Evolutionary conservation across 768 basidiomycete genomes (phyloP), one percentile per base, ranked within the genome.

Genomic region (Lenzites betulinus): DNA sequence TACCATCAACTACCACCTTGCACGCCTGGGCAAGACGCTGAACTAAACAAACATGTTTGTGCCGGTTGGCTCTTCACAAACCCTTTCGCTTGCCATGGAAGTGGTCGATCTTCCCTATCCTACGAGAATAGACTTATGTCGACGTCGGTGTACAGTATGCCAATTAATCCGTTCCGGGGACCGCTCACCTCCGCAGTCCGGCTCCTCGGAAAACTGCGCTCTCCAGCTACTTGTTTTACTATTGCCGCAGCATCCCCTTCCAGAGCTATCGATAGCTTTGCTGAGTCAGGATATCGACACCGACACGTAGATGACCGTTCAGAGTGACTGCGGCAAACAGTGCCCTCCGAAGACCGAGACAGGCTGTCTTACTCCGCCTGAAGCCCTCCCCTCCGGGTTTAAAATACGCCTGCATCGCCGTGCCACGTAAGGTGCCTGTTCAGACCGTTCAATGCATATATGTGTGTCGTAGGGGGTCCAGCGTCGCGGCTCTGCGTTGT

Each of bases 1-100:
- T 35, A 86, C 89, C 35, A 93, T 95, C 78, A 95, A 95, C 74
- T 95, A 92, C 72, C 92, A 94, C 73, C 84, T 95, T 65, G 87
- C 90, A 67, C 84, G 92, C 72, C 79, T 93, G 63, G 81, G 84
- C 62, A 91, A 90, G 71, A 83, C 80, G 62, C 81, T 86, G 66
- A 89, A 89, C 81, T 89, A 83, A 78, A 77, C 38, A 39, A 3
- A 5, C 38, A 39, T 16, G 11, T n/a, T n/a, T n/a, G n/a, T n/a
- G n/a, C n/a, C n/a, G n/a, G n/a, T 13, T 13, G 18, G 38, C 38
- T 13, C 38, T 39, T 18, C n/a, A 48, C 15, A 25, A 12, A 12
- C 28, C 15, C 9, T 11, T 20, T 22, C 33, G 35, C 13, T 33
- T 26, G 15, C 25, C 25, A 3, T 16, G 7, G 26, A 28, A 36